phyloP scores from a whole-genome alignment of 2,329 filamentous ascomycete species.

The Plectosphaerella plurivora region DNA sequence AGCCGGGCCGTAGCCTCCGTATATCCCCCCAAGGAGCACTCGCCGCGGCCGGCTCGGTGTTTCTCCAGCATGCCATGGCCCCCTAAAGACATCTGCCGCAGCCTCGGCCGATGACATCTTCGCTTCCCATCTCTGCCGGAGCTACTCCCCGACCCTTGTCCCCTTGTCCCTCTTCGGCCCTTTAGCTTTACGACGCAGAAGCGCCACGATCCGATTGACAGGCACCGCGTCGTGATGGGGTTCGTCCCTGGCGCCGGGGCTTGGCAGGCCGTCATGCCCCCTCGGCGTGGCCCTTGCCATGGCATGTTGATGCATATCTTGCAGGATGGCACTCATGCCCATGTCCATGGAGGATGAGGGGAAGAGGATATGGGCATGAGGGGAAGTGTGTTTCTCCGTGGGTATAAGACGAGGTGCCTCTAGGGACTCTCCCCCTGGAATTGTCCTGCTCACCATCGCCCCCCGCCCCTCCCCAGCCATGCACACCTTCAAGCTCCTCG shows the following conservation, averaged over 20 bases:
- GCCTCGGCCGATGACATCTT: neutral
- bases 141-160: neutral
- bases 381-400: neutral
- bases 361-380: too few species aligned
- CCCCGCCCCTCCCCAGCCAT: conserved; percentile 1
- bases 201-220: conserved; percentile 1
- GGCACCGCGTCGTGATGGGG: neutral
- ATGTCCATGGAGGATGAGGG: neutral
- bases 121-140: neutral
- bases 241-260: neutral
- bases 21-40: neutral
- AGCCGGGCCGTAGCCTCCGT: conserved; percentile 1
- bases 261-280: neutral
- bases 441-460: neutral
- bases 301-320: too few species aligned
- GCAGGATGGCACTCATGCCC: too few species aligned
- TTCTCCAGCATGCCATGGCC: neutral
- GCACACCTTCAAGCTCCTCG: conserved; percentile 10
- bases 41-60: neutral
- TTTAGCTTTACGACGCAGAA: neutral
- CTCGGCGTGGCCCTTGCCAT: neutral
- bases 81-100: neutral
- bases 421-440: neutral
- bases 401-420: neutral
- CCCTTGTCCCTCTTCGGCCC: neutral